A percentile compares a stretch with the other conserved stretches of the same genome.
Conservation (phyloP, 2,329 filamentous ascomycete genomes). For the Exophiala dermatitidis region DNA sequence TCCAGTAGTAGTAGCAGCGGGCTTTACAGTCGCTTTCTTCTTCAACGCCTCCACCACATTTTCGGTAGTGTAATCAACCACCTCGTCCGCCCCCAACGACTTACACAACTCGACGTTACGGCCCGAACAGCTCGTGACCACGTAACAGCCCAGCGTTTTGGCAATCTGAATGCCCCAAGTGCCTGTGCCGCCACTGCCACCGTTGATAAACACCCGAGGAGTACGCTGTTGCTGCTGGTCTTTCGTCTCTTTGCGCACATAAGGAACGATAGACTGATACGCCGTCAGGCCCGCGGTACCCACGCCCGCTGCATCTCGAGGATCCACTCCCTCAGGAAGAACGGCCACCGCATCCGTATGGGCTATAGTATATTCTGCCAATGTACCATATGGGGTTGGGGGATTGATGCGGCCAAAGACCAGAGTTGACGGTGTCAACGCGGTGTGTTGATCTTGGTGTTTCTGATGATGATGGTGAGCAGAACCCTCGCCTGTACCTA, state of each 20-base stretch:
- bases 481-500: constrained; percentile 22
- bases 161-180: constrained; percentile 57
- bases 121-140: constrained; percentile 53
- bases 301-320: constrained; percentile 39
- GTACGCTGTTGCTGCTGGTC: constrained; percentile 37
- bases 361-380: constrained; percentile 41
- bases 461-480: constrained; percentile 32
- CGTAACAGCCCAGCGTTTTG: constrained; percentile 52
- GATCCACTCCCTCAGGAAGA: constrained; percentile 40
- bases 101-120: constrained; percentile 52
- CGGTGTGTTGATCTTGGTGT: constrained; percentile 16
- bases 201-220: constrained; percentile 54
- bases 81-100: constrained; percentile 55
- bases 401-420: constrained; percentile 40
- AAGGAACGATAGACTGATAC: constrained; percentile 43
- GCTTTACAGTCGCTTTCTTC: constrained; percentile 23
- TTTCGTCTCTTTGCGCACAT: constrained; percentile 32
- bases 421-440: constrained; percentile 37
- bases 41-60: constrained; percentile 45
- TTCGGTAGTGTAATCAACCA: constrained; percentile 52
- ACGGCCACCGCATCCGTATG: constrained; percentile 31
- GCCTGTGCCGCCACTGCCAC: constrained; percentile 56
- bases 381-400: constrained; percentile 36
- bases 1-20: not conserved
- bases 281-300: constrained; percentile 45